phyloP scores from a whole-genome alignment of 2,329 filamentous ascomycete species.

The Fusarium nelsonii region DNA sequence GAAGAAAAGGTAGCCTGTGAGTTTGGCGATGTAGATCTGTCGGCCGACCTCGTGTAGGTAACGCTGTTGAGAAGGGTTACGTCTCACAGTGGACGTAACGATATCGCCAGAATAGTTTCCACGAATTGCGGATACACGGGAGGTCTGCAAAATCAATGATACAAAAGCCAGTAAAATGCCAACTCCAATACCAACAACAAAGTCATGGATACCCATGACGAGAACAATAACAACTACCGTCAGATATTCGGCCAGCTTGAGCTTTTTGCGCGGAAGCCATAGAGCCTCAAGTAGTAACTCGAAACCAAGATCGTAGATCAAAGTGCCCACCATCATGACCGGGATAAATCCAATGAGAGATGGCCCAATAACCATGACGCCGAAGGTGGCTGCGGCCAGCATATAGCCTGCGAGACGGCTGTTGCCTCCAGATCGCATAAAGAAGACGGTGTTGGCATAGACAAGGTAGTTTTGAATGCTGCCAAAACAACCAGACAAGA shows the following conservation, averaged over 20 bases:
- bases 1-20: constrained; percentile 97
- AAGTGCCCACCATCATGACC: constrained; percentile 93
- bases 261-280: constrained; percentile 87
- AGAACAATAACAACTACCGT: constrained; percentile 91
- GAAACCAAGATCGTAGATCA: constrained; percentile 96
- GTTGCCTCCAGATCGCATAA: constrained; percentile 92
- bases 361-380: constrained; percentile 87
- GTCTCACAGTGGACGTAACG: constrained; percentile 90
- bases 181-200: constrained; percentile 92
- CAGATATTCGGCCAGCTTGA: constrained; percentile 87
- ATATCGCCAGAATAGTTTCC: constrained; percentile 91
- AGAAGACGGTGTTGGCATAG: constrained; percentile 97
- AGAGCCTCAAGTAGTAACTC: constrained; percentile 91
- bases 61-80: constrained; percentile 88
- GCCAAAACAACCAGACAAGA: constrained; percentile 84
- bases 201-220: constrained; percentile 97
- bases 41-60: constrained; percentile 87
- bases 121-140: constrained; percentile 87
- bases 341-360: constrained; percentile 93
- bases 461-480: constrained; percentile 98
- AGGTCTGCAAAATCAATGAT: constrained; percentile 91
- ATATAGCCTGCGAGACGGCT: constrained; percentile 87
- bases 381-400: constrained; percentile 82
- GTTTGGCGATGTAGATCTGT: constrained; percentile 91
- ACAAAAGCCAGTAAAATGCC: constrained; percentile 93